Evolutionary conservation across 805 yeast genomes (phyloP).

Genomic region (Wickerhamiella sergipiensis): DNA sequence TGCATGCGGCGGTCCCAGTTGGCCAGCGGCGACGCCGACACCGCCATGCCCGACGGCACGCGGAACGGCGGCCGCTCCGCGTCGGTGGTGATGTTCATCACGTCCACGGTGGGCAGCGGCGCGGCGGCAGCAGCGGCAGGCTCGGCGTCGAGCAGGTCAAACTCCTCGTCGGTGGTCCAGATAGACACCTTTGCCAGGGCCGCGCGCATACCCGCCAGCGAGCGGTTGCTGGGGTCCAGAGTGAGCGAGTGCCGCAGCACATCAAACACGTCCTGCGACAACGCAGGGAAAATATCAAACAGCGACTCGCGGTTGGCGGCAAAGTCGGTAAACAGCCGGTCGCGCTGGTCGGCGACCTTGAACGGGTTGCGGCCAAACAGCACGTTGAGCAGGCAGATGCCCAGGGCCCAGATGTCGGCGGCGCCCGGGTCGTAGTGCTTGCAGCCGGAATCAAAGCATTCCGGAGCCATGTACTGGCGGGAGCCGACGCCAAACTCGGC

Average conservation of each 20-base stretch:
- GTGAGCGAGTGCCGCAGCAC: constrained; percentile 66
- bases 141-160: constrained; percentile 32
- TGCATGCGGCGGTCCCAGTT: constrained; percentile 16
- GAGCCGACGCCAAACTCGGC: constrained; percentile 77
- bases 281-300: constrained; percentile 80
- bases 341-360: constrained; percentile 63
- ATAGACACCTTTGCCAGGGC: constrained; percentile 48
- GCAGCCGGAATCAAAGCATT: constrained; percentile 46
- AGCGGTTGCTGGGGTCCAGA: constrained; percentile 77
- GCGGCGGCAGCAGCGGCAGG: constrained; percentile 21
- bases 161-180: constrained; percentile 76
- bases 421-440: constrained; percentile 58
- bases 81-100: constrained; percentile 1
- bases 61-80: constrained; percentile 15
- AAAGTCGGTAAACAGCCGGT: constrained; percentile 72
- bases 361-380: constrained; percentile 87
- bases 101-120: constrained; percentile 10
- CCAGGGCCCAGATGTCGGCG: constrained; percentile 83
- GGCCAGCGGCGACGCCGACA: constrained; percentile 13
- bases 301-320: constrained; percentile 78
- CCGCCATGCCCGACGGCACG: constrained; percentile 15
- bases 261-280: constrained; percentile 78
- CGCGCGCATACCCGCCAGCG: constrained; percentile 41
- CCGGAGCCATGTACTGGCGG: constrained; percentile 93
- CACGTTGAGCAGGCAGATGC: constrained; percentile 66